Base-by-base conservation (phyloP, 2,329 filamentous ascomycete genomes). In the Plenodomus tracheiphilus region DNA sequence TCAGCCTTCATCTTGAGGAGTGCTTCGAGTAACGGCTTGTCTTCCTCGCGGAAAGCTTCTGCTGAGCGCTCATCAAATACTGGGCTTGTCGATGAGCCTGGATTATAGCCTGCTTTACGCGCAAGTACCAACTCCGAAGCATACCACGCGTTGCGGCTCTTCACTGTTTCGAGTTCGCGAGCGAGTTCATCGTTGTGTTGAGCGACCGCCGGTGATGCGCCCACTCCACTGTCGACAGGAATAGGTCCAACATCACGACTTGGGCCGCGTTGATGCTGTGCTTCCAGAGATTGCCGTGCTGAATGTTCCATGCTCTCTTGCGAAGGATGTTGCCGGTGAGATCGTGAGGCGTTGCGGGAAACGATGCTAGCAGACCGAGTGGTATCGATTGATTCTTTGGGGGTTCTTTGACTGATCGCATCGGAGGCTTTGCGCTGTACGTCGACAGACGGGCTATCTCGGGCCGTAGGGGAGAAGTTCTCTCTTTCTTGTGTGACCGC, bases 121-220 rank as follows among this genome's bases (percentile, higher is more conserved):
- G 94, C 95, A 55, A 99, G 78, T 49, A 96, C 91, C 39, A 99
- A 79, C 73, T 99, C 94, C 0, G 93, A 97, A 7, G 91, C 91
- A 72, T 96, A 97, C 94, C 94, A 99, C 0, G 93, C 93, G 73
- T 96, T 97, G 43, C 89, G 85, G 65, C 88, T 94, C 64, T 90
- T 89, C 3, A 87, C 82, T 8, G 85, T 81, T 68, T 99, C 93
- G 2, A 99, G 79, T 68, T 99, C 94, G 68, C 94, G 93, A 13
- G 90, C 79, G 11, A 97, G 73, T 0, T 88, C 85, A 54, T 89
- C 87, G 1, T 87, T 87, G 58, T 87, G 85, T 30, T 68, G 66
- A 79, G 65, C 85, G 81, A 69, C 82, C 70, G 56, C 81, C 75
- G 50, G 88, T 81, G 51, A 86, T 76, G 69, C 85, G 74, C 65